Percentiles rank a stretch among this genome's conserved stretches.
Conservation (phyloP, 2,329 filamentous ascomycete species). For the Thelonectria rubi region DNA sequence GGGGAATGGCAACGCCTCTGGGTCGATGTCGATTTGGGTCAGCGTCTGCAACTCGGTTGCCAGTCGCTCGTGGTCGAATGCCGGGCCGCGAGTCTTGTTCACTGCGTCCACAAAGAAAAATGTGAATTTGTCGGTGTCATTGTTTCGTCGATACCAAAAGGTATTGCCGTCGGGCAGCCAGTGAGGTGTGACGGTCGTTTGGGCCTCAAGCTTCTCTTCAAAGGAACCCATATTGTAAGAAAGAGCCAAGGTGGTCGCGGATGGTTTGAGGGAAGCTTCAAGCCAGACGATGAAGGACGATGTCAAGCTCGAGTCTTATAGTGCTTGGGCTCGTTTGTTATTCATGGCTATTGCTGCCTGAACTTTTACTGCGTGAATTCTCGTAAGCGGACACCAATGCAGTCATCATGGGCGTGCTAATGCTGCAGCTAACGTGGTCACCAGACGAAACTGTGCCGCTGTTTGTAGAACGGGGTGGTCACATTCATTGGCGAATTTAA, state of each 20-base stretch:
- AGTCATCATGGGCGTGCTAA: too few species aligned
- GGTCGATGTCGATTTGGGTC: constrained; percentile 19
- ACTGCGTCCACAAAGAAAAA: constrained; percentile 36
- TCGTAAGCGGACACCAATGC: too few species aligned
- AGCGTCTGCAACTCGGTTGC: constrained; percentile 29
- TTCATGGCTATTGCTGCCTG: too few species aligned
- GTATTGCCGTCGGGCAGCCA: constrained; percentile 34
- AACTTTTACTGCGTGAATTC: too few species aligned
- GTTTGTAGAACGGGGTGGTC: too few species aligned
- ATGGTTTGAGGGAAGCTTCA: neutral
- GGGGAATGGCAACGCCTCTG: constrained; percentile 32
- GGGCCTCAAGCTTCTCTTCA: constrained; percentile 17
- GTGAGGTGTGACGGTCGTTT: constrained; percentile 30
- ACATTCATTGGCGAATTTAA: too few species aligned
- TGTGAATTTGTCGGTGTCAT: constrained; percentile 21
- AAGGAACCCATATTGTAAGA: constrained; percentile 10
- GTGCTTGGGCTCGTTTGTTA: too few species aligned
- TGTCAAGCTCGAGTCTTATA: too few species aligned
- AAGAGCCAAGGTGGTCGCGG: neutral
- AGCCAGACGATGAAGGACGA: neutral
- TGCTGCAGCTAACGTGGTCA: too few species aligned
- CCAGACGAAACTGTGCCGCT: too few species aligned
- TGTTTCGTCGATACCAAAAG: constrained; percentile 42
- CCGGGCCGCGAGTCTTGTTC: constrained; percentile 20
- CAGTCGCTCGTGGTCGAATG: constrained; percentile 39